phyloP scores from a whole-genome alignment of 495 filamentous ascomycete genomes.

The Astrocystis sublimbata region DNA sequence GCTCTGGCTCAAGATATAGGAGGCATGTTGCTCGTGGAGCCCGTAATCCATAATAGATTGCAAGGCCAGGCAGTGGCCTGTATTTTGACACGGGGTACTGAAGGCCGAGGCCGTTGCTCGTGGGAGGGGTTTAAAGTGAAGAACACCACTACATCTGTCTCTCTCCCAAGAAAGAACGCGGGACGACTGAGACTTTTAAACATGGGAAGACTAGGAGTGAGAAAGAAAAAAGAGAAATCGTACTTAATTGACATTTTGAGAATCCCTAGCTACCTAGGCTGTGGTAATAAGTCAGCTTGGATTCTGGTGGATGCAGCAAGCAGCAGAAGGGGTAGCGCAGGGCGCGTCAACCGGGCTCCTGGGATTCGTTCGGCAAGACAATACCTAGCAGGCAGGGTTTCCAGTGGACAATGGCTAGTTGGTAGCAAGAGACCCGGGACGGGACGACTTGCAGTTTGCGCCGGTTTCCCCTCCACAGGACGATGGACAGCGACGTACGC shows the following conservation, averaged over 20 bases:
- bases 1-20: slow-evolving; percentile 36
- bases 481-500: slow-evolving; percentile 16
- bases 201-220: slow-evolving; percentile 17
- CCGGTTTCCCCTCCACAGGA: slow-evolving; percentile 21
- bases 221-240: slow-evolving; percentile 39
- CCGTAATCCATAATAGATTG: slow-evolving; percentile 43
- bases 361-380: slow-evolving; percentile 39
- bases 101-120: slow-evolving; percentile 31
- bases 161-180: slow-evolving; percentile 3
- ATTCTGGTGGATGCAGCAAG: slow-evolving; percentile 16
- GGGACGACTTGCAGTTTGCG: slow-evolving; percentile 33
- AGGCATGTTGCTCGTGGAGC: slow-evolving; percentile 48
- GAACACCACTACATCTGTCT: slow-evolving; percentile 15
- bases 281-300: slow-evolving; percentile 24
- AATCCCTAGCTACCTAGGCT: slow-evolving; percentile 44
- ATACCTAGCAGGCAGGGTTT: slow-evolving; percentile 33
- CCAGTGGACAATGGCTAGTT: slow-evolving; percentile 20
- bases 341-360: slow-evolving; percentile 33
- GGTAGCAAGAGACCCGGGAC: slow-evolving; percentile 31
- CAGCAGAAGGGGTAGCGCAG: slow-evolving; percentile 27
- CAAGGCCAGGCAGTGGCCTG: slow-evolving; percentile 6
- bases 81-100: slow-evolving; percentile 16
- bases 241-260: slow-evolving; percentile 70
- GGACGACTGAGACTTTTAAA: slow-evolving; percentile 3
- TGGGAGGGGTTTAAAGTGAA: slow-evolving; percentile 19